Evolutionary conservation across 1,284 basidiomycete species (phyloP), one percentile per base, ranked within the genome.

Genomic region (Ceratobasidium sp.): DNA sequence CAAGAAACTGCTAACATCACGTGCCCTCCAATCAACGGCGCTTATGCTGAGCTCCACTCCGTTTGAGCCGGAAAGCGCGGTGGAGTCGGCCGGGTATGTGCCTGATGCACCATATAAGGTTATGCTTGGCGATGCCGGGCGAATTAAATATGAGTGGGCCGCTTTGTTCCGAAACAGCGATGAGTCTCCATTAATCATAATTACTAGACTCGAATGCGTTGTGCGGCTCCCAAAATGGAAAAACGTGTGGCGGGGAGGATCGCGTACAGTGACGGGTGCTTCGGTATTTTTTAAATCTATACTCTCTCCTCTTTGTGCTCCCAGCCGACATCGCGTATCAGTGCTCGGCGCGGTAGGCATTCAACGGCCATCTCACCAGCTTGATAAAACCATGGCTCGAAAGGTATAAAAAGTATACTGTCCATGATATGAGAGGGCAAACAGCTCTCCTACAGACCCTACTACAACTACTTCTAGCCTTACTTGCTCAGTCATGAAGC

Each of bases 311-410:
- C 52, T 57, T 57, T 54, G 40, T 33, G 28, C 10, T 20, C 54
- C 5, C 50, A 66, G 50, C 52, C 64, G 64, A 48, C 42, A 28
- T 17, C 74, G 74, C 64, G 50, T 76, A 76, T 76, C 74, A 76
- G 12, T 40, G 10, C 52, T 66, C 52, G 48, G 52, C 52, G n/a
- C 59, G 74, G 38, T n/a, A 23, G 2, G 40, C 56, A n/a, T 7
- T 23, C 40, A 15, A 6, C n/a, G 9, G 15, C 52, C 52, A 23
- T 26, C 52, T 23, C 1, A 56, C n/a, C 2, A 23, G 42, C 23
- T 28, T 20, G n/a, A 5, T 17, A 59, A 12, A 38, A 33, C 56
- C 12, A 23, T 0, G 26, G 65, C n/a, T 42, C 28, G 7, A n/a
- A 38, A 17, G 50, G 52, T 71, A 71, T 71, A 71, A 71, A 71